These are phyloP conservation scores for Clonostachys rosea DNA, from an alignment of 2,329 filamentous ascomycete genomes.

Conservation along the genomic window DNA sequence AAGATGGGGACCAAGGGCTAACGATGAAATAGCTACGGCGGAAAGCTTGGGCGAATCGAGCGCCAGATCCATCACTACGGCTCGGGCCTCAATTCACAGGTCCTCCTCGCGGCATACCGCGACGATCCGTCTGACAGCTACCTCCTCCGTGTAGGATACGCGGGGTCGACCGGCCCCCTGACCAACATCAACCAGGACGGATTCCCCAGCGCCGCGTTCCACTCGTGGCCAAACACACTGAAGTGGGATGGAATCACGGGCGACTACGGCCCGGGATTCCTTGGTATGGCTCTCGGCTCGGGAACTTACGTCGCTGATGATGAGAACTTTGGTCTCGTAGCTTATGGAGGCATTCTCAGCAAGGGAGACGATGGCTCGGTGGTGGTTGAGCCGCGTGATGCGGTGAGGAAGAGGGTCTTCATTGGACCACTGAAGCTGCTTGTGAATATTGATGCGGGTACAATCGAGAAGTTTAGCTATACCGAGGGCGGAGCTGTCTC, in stretches of 20 bases:
- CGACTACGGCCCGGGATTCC: conserved; percentile 51
- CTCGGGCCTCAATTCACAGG: conserved; percentile 51
- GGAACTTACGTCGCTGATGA: conserved; percentile 44
- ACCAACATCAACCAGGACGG: conserved; percentile 51
- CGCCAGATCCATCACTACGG: conserved; percentile 54
- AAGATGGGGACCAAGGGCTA: not conserved
- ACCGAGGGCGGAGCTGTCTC: conserved; percentile 1
- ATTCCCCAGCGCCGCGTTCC: conserved; percentile 50
- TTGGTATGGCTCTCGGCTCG: conserved; percentile 44
- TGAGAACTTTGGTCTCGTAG: conserved; percentile 35
- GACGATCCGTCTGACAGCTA: conserved; percentile 38
- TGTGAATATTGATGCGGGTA: conserved; percentile 35
- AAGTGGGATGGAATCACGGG: conserved; percentile 52
- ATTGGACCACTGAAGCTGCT: conserved; percentile 37
- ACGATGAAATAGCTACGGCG: conserved; percentile 24
- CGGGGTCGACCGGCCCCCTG: conserved; percentile 44
- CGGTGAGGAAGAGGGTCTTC: conserved; percentile 40
- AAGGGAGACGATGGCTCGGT: conserved; percentile 10
- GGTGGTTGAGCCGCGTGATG: conserved; percentile 35
- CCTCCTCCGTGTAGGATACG: conserved; percentile 48
- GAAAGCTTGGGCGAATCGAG: conserved; percentile 34
- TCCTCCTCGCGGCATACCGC: conserved; percentile 47
- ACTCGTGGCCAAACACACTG: conserved; percentile 50
- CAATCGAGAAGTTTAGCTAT: conserved; percentile 30
- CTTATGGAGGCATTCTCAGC: conserved; percentile 40